A percentile compares a stretch with the other conserved stretches of the same genome.
These are phyloP conservation scores for Staphylotrichum longicolle DNA, from an alignment of 495 filamentous ascomycete species.

Conservation along the genomic window DNA sequence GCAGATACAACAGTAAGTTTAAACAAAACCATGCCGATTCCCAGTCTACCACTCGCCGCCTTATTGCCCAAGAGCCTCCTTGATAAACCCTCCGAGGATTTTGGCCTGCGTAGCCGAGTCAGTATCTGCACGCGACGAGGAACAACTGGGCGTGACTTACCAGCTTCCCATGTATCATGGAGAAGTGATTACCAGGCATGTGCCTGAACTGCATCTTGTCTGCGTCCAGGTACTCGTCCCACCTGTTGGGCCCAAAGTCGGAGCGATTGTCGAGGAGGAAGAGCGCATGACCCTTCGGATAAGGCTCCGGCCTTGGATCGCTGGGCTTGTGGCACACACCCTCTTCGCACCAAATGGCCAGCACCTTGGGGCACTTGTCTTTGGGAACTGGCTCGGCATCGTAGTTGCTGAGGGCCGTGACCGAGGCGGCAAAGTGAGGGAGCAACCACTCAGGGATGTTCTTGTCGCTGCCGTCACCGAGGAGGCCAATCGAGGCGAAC, in stretches of 20 bases:
- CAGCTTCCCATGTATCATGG: slow-evolving; percentile 63
- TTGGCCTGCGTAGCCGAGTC: slow-evolving; percentile 35
- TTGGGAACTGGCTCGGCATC: slow-evolving; percentile 54
- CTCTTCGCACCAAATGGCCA: slow-evolving; percentile 75
- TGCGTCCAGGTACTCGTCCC: slow-evolving; percentile 69
- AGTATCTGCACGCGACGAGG: background rate
- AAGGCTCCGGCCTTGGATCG: slow-evolving; percentile 68
- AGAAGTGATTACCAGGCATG: slow-evolving; percentile 69
- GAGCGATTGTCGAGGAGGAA: slow-evolving; percentile 78
- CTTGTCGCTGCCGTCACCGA: slow-evolving; percentile 60
- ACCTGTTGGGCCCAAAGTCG: slow-evolving; percentile 74
- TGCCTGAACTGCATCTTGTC: slow-evolving; percentile 60
- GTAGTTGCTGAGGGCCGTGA: slow-evolving; percentile 73
- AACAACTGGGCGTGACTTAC: slow-evolving; percentile 37
- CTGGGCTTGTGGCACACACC: slow-evolving; percentile 70
- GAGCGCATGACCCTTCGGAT: slow-evolving; percentile 66
- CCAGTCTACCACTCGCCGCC: background rate
- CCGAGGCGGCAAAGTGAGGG: slow-evolving; percentile 77
- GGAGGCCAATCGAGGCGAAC: slow-evolving; percentile 76
- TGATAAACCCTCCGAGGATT: slow-evolving; percentile 29
- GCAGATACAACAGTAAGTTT: slow-evolving; percentile 4
- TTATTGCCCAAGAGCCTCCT: background rate
- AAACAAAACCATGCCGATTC: background rate
- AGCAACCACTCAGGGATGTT: slow-evolving; percentile 76
- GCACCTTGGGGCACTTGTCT: slow-evolving; percentile 60